Evolutionary conservation across 176 grass and related monocot species (phyloP).

Genomic region (Aegilops longissima): DNA sequence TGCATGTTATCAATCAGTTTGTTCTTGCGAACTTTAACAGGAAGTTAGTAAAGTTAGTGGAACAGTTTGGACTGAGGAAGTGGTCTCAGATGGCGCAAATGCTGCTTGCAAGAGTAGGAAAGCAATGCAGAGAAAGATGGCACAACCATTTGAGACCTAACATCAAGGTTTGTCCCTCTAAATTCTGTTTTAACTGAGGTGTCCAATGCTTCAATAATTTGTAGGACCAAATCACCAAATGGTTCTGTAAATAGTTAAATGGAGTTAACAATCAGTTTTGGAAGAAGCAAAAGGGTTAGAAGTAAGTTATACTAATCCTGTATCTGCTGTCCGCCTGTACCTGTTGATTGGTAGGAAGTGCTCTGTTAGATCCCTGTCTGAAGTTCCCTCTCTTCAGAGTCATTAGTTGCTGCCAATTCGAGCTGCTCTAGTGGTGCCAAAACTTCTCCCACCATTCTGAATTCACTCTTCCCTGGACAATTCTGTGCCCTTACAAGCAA

Average conservation of each 20-base stretch:
- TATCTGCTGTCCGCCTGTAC: slow-evolving; percentile 10
- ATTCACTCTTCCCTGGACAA: slow-evolving; percentile 62
- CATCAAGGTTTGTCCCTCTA: slow-evolving; percentile 60
- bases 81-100: slow-evolving; percentile 87
- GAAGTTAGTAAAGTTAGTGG: slow-evolving; percentile 72
- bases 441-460: slow-evolving; percentile 71
- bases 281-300: background rate
- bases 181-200: background rate
- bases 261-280: background rate
- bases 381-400: slow-evolving; percentile 81
- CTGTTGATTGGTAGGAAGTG: slow-evolving; percentile 91
- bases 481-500: slow-evolving; percentile 80
- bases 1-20: background rate
- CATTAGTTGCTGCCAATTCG: slow-evolving; percentile 54
- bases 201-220: background rate
- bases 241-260: slow-evolving; percentile 23
- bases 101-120: slow-evolving; percentile 84
- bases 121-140: slow-evolving; percentile 97
- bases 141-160: slow-evolving; percentile 96
- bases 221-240: slow-evolving; percentile 73
- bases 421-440: slow-evolving; percentile 67
- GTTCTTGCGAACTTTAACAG: slow-evolving; percentile 46
- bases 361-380: slow-evolving; percentile 82
- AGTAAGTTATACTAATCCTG: background rate
- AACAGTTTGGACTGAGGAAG: slow-evolving; percentile 82